These are phyloP conservation scores for Teratosphaeriaceae sp. DNA, from an alignment of 2,329 filamentous ascomycete species.

Conservation along the genomic window DNA sequence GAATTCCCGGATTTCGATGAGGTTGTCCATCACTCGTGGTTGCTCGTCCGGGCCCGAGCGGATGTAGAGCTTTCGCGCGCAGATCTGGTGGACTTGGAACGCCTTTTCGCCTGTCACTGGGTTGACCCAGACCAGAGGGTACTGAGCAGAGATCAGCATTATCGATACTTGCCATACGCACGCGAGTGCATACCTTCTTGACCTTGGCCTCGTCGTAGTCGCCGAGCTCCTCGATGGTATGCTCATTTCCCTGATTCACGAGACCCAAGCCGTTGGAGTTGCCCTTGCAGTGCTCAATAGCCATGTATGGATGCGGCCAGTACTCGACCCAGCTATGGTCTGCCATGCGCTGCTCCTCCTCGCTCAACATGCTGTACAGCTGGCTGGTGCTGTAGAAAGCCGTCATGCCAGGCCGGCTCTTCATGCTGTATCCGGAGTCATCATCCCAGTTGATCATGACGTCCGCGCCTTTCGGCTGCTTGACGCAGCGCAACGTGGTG, in stretches of 20 bases:
- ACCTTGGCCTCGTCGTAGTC: slow-evolving; percentile 58
- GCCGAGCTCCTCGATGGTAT: slow-evolving; percentile 53
- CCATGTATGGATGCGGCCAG: slow-evolving; percentile 69
- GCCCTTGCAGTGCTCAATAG: slow-evolving; percentile 64
- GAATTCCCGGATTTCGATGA: slow-evolving; percentile 10
- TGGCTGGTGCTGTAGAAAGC: slow-evolving; percentile 64
- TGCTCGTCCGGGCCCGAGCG: slow-evolving; percentile 9
- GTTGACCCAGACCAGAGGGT: slow-evolving; percentile 67
- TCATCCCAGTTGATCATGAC: slow-evolving; percentile 68
- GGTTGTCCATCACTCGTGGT: slow-evolving; percentile 6
- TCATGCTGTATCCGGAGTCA: slow-evolving; percentile 56
- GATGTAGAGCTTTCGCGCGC: slow-evolving; percentile 11
- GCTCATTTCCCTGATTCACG: slow-evolving; percentile 56
- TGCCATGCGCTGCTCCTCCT: slow-evolving; percentile 59
- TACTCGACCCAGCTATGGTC: slow-evolving; percentile 63
- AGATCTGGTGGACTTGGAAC: slow-evolving; percentile 55
- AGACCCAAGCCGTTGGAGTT: slow-evolving; percentile 62
- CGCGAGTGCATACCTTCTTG: slow-evolving; percentile 45
- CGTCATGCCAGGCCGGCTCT: slow-evolving; percentile 65
- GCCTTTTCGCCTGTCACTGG: slow-evolving; percentile 60
- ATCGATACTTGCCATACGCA: not conserved
- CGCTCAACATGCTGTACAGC: slow-evolving; percentile 61
- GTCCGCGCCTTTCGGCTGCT: slow-evolving; percentile 47
- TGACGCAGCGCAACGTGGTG: slow-evolving; percentile 65
- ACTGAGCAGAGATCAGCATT: slow-evolving; percentile 1